Conservation (phyloP, 2,329 filamentous ascomycete genomes). For the Microdochium bolleyi region DNA sequence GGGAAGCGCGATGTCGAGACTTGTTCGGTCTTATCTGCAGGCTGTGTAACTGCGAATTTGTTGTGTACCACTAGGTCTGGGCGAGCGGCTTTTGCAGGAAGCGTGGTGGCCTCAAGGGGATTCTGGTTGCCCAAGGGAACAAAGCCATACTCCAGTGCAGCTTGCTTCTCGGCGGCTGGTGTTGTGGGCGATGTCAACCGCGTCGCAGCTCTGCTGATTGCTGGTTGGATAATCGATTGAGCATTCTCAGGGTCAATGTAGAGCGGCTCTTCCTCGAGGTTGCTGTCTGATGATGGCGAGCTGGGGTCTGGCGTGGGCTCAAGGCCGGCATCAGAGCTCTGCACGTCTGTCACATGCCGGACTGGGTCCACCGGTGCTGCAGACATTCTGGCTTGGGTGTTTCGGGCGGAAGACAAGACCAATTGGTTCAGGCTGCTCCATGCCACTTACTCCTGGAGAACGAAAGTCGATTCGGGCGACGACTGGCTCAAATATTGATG, state of each 20-base stretch:
- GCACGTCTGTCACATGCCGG: background rate
- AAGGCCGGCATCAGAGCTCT: background rate
- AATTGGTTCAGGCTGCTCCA: background rate
- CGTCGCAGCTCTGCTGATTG: conserved; percentile 48
- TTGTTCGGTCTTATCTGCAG: background rate
- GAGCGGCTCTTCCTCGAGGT: conserved; percentile 25
- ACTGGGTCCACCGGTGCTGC: background rate
- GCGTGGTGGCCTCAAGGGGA: background rate
- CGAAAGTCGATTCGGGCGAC: too few relatives aligned
- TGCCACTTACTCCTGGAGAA: too few relatives aligned
- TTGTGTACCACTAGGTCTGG: conserved; percentile 4
- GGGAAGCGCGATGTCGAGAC: conserved; percentile 31
- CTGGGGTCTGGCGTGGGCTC: conserved; percentile 7
- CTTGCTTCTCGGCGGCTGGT: conserved; percentile 49
- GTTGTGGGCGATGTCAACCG: conserved; percentile 46
- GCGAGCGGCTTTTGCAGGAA: background rate
- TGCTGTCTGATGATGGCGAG: conserved; percentile 14
- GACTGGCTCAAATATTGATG: too few relatives aligned
- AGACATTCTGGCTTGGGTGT: too few relatives aligned
- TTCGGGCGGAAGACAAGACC: background rate
- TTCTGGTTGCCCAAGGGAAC: background rate
- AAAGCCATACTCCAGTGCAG: conserved; percentile 36
- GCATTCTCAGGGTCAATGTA: conserved; percentile 46
- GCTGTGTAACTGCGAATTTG: conserved; percentile 11
- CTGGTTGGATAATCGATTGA: conserved; percentile 50